phyloP scores from a whole-genome alignment of 805 yeast species.

The Wickerhamomyces rabaulensis region DNA sequence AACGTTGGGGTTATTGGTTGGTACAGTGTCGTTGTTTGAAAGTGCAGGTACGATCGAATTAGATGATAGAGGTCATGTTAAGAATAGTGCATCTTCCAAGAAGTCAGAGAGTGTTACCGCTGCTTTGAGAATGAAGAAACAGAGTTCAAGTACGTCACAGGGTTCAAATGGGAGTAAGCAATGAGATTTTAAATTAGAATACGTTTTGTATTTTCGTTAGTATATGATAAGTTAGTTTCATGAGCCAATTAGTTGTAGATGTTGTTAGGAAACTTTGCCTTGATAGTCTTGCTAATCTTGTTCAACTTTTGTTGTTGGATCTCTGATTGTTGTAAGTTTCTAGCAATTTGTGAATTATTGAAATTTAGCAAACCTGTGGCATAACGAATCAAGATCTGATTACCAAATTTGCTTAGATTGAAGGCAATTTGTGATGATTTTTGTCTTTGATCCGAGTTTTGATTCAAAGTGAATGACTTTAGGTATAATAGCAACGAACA shows the following conservation, averaged over 20 bases:
- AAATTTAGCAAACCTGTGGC: constrained; percentile 19
- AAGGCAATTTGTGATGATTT: constrained; percentile 24
- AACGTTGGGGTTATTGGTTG: constrained; percentile 72
- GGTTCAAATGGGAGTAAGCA: not conserved
- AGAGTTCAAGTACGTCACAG: constrained; percentile 4
- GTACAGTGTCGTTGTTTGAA: constrained; percentile 73
- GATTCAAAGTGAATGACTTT: constrained; percentile 19
- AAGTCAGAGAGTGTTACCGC: constrained; percentile 27
- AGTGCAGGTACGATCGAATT: constrained; percentile 71
- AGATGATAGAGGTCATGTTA: constrained; percentile 73
- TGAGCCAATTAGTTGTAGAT: not conserved
- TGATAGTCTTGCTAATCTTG: constrained; percentile 8
- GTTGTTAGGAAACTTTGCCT: not conserved
- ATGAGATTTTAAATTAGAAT: not conserved
- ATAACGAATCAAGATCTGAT: constrained; percentile 20
- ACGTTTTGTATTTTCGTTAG: not conserved
- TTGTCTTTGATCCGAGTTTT: constrained; percentile 25
- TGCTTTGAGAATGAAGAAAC: constrained; percentile 17
- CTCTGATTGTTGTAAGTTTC: constrained; percentile 20
- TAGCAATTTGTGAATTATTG: constrained; percentile 19
- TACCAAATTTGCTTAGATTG: constrained; percentile 22
- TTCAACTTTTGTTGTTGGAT: constrained; percentile 18
- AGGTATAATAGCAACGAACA: constrained; percentile 18
- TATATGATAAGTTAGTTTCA: not conserved
- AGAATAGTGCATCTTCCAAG: constrained; percentile 34